A percentile compares a stretch with the other conserved stretches of the same genome.
Evolutionary conservation across 106 monocot genomes (phyloP).

Genomic region (Dioscorea dumetorum): DNA sequence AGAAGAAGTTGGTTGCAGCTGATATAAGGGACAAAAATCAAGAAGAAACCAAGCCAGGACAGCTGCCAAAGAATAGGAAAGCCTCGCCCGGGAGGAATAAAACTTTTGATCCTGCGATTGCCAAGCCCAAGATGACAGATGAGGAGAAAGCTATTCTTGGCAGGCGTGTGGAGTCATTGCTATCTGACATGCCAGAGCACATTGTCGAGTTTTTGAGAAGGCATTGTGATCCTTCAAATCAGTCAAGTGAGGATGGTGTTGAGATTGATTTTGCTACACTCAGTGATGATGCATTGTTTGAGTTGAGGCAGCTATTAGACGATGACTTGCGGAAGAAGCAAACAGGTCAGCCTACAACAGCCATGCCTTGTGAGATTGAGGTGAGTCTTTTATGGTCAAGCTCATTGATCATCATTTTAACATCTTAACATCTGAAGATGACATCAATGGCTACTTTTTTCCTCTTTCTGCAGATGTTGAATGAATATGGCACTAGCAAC

Average conservation of each 20-base stretch:
- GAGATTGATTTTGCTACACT: conserved; percentile 78
- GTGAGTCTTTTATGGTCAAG: conserved; percentile 19
- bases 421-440: not conserved
- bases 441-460: not conserved
- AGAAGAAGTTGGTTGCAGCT: conserved; percentile 45
- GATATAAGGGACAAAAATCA: conserved; percentile 25
- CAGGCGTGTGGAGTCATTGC: conserved; percentile 28
- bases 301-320: conserved; percentile 67
- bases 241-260: conserved; percentile 55
- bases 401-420: not conserved
- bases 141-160: conserved; percentile 58
- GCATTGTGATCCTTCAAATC: conserved; percentile 25
- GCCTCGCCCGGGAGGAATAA: conserved; percentile 12
- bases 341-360: conserved; percentile 22
- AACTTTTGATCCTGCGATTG: conserved; percentile 12
- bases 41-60: conserved; percentile 15
- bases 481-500: conserved; percentile 64
- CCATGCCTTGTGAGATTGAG: conserved; percentile 49
- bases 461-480: conserved; percentile 40
- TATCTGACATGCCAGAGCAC: conserved; percentile 40
- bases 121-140: conserved; percentile 41
- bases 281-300: conserved; percentile 48
- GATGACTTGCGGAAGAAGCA: too few relatives aligned
- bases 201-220: conserved; percentile 60
- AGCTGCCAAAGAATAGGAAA: conserved; percentile 58